Evolutionary conservation across 2,329 filamentous ascomycete species (phyloP).

Genomic region (Grosmannia penicillata): DNA sequence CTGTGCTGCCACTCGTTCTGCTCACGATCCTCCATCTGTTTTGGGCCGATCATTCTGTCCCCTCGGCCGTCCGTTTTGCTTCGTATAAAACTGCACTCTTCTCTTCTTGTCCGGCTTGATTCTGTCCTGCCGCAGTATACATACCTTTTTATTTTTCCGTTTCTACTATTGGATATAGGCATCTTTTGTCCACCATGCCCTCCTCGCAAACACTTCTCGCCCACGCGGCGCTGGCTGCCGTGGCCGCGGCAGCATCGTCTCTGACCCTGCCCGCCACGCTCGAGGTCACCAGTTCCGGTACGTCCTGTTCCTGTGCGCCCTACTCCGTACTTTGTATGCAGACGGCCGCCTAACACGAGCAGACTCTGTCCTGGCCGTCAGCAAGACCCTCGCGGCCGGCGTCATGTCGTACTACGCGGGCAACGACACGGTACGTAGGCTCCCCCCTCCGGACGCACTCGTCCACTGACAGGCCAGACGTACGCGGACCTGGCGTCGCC

Average conservation of each 20-base stretch:
- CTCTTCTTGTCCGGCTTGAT: not conserved
- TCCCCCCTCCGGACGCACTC: not conserved
- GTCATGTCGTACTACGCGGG: constrained; percentile 52
- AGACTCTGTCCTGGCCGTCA: constrained; percentile 48
- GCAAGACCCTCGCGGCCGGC: constrained; percentile 43
- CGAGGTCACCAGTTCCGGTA: not conserved
- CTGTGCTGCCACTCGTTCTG: not conserved
- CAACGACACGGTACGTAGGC: constrained; percentile 22
- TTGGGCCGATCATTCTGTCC: too few relatives aligned
- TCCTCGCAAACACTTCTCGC: not conserved
- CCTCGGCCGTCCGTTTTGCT: too few relatives aligned
- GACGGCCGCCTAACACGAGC: too few relatives aligned
- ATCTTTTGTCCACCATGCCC: not conserved
- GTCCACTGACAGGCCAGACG: constrained; percentile 19
- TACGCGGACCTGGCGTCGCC: constrained; percentile 49
- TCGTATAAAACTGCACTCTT: too few relatives aligned
- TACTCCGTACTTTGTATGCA: not conserved
- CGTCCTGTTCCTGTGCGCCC: not conserved
- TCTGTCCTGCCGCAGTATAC: too few relatives aligned
- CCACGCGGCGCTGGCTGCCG: not conserved
- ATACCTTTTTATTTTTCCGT: not conserved
- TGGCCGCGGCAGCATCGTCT: not conserved
- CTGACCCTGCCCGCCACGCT: constrained; percentile 5
- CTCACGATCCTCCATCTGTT: too few relatives aligned
- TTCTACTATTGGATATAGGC: too few relatives aligned